Base-by-base conservation (phyloP, 2,329 filamentous ascomycete species). In the Hymenoscyphus occultus region DNA sequence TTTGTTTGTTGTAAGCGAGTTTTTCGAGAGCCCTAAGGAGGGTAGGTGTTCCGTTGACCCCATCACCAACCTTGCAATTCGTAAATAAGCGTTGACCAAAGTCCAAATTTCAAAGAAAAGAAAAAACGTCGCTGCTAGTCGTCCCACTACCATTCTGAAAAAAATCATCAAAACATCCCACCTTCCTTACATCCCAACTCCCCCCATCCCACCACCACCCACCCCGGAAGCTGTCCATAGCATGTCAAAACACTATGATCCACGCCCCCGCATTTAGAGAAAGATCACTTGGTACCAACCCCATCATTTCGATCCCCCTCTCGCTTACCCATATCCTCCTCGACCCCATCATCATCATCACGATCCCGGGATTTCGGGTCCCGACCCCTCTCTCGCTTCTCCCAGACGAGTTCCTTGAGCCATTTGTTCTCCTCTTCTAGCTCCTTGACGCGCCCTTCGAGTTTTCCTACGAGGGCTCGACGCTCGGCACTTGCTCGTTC, bases 401-500 rank as follows among this genome's bases (percentile, higher is more conserved):
- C 90, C 66, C 91, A 89, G 51, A 94, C 85, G 51, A 92, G 81
- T 75, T 90, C 89, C 81, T 90, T 91, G 70, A 92, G 79, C 88
- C 90, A 92, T 75, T 89, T 86, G 79, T 92, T 92, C 79, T 92
- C 90, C 73, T 88, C 89, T 80, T 92, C 89, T 32, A 94, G 61
- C 64, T 71, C 61, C 51, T 70, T 72, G 87, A 75, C 88, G 67
- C 86, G 86, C 71, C 82, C 83, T 78, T 96, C 91, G 13, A 96
- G 83, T 19, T 81, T 80, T 45, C 84, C 82, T 61, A 93, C 89
- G 79, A 91, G 92, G 56, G 93, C 90, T 39, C 86, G 85, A 78
- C 93, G 90, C 72, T 96, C 92, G 77, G 92, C 90, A 73, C 91
- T 88, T 9, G 86, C 89, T 73, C 86, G 86, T 78, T 94, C 91